Conservation (phyloP, 129 eudicot genomes). For the Saposhnikovia divaricata region DNA sequence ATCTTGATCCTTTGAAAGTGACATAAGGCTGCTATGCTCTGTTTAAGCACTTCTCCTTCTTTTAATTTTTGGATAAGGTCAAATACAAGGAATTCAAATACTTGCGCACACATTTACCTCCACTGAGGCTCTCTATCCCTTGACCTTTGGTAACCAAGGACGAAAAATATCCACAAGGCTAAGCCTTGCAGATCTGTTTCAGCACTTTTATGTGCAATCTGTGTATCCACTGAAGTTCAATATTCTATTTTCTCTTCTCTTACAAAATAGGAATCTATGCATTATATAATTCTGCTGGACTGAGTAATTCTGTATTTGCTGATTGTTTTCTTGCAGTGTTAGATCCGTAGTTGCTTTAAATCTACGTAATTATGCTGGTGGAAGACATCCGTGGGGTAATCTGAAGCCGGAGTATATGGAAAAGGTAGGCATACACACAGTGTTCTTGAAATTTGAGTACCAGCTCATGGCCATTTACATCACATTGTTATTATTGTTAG, state of each 20-base stretch:
- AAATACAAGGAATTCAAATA: background rate
- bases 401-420: constrained; percentile 78
- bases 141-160: too few species aligned
- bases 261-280: background rate
- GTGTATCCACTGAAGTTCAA: background rate
- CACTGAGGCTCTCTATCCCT: background rate
- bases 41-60: background rate
- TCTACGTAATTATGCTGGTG: constrained; percentile 94
- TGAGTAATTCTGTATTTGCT: background rate
- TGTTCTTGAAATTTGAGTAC: too few species aligned
- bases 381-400: constrained; percentile 95
- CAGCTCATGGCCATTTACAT: too few species aligned
- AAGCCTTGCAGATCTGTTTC: too few species aligned
- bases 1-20: background rate
- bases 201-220: background rate
- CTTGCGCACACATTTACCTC: background rate
- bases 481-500: too few species aligned
- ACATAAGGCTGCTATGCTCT: background rate
- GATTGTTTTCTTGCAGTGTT: constrained; percentile 50
- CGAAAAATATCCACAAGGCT: too few species aligned
- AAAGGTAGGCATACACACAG: constrained; percentile 40
- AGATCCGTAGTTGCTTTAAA: constrained; percentile 83
- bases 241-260: background rate
- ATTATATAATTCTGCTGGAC: background rate
- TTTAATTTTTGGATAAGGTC: background rate